Conservation (phyloP, 2,329 filamentous ascomycete species). For the Scorias spongiosa region DNA sequence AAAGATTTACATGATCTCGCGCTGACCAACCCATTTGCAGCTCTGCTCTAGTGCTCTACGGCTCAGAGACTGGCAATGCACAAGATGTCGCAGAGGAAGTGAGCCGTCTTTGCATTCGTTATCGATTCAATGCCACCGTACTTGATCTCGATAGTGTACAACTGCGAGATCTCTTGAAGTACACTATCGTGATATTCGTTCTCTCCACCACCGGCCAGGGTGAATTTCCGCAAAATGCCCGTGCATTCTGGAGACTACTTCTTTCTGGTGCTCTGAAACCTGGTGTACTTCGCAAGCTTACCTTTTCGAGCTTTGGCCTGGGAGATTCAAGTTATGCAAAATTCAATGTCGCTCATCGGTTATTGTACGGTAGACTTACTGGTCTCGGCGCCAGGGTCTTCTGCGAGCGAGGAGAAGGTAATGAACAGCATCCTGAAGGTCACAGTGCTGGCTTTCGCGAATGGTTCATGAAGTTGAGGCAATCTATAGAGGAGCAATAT, state of each 20-base stretch:
- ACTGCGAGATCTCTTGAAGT: slow-evolving; percentile 35
- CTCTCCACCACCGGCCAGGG: slow-evolving; percentile 91
- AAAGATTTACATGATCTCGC: no score
- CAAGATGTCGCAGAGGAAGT: slow-evolving; percentile 84
- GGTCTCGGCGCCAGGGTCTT: slow-evolving; percentile 71
- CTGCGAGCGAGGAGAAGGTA: slow-evolving; percentile 68
- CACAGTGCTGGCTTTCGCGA: slow-evolving; percentile 29
- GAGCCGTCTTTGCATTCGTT: slow-evolving; percentile 54
- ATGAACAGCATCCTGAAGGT: slow-evolving; percentile 89
- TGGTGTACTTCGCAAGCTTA: slow-evolving; percentile 50
- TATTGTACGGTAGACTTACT: slow-evolving; percentile 67
- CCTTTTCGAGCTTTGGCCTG: slow-evolving; percentile 76
- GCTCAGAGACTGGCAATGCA: slow-evolving; percentile 87
- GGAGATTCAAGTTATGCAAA: slow-evolving; percentile 92
- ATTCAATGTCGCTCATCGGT: slow-evolving; percentile 83
- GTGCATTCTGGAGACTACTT: slow-evolving; percentile 70
- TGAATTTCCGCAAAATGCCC: slow-evolving; percentile 73
- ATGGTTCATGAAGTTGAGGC: slow-evolving; percentile 41
- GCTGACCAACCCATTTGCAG: slow-evolving; percentile 10
- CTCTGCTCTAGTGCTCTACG: slow-evolving; percentile 65
- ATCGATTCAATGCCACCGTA: slow-evolving; percentile 64
- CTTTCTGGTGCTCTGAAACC: slow-evolving; percentile 62
- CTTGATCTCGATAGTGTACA: slow-evolving; percentile 63
- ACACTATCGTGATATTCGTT: slow-evolving; percentile 56
- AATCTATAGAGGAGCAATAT: slow-evolving; percentile 48